Evolutionary conservation across 2,329 filamentous ascomycete species (phyloP).

Genomic region (Colletotrichum nymphaeae): DNA sequence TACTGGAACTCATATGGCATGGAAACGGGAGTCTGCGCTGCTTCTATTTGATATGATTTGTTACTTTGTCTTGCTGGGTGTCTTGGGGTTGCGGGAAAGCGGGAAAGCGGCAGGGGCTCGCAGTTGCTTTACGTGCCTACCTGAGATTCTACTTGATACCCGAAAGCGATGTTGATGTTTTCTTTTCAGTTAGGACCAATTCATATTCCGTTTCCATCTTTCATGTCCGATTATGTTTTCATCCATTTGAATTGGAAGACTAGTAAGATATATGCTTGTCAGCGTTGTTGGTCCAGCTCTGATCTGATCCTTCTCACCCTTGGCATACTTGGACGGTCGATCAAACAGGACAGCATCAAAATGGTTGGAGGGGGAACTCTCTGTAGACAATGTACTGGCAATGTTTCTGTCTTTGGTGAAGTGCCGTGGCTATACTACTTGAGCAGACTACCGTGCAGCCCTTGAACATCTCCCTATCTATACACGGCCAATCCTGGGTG

Average conservation of each 20-base stretch:
- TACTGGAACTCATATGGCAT: neutral
- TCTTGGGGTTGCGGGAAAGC: constrained; percentile 23
- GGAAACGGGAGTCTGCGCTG: constrained; percentile 9
- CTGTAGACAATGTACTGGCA: constrained; percentile 65
- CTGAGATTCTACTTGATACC: constrained; percentile 33
- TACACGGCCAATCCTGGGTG: constrained; percentile 40
- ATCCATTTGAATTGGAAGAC: constrained; percentile 17
- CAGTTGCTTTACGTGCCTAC: constrained; percentile 23
- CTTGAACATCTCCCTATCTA: constrained; percentile 78
- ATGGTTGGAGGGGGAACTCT: constrained; percentile 60
- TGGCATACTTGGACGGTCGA: constrained; percentile 46
- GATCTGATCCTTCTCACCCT: constrained; percentile 46
- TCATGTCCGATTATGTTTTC: neutral
- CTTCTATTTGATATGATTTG: constrained; percentile 29
- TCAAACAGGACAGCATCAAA: constrained; percentile 58
- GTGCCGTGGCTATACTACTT: constrained; percentile 77
- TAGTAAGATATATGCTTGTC: neutral
- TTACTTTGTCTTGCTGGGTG: constrained; percentile 27
- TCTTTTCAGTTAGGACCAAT: constrained; percentile 26
- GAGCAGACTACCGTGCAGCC: constrained; percentile 73
- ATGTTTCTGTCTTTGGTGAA: constrained; percentile 75
- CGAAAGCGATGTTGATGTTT: constrained; percentile 32
- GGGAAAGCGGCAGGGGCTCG: constrained; percentile 6
- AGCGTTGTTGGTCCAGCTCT: neutral
- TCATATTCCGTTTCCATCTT: constrained; percentile 20